Percentiles rank a stretch among this genome's conserved stretches.
phyloP scores from a whole-genome alignment of 2,329 filamentous ascomycete genomes.

The Aspergillus sp. region DNA sequence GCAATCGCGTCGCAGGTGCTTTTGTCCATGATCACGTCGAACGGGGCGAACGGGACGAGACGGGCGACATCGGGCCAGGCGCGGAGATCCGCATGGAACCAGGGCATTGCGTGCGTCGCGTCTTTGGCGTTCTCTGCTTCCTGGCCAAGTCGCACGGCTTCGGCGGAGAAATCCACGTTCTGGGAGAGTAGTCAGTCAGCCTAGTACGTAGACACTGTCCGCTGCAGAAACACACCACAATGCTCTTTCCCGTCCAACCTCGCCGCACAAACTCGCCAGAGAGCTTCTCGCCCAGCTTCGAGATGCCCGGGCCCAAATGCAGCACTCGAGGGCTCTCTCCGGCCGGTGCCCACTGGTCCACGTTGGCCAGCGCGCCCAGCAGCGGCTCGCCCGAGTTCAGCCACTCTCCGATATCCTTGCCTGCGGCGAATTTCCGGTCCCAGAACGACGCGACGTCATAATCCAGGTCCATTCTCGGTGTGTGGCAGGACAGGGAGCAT shows the following conservation, averaged over 20 bases:
- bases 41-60: slow-evolving; percentile 17
- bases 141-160: slow-evolving; percentile 27
- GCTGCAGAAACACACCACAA: slow-evolving; percentile 22
- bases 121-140: slow-evolving; percentile 13
- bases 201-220: neutral
- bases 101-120: slow-evolving; percentile 19
- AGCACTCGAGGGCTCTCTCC: slow-evolving; percentile 16
- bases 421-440: slow-evolving; percentile 25
- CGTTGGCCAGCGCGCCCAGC: slow-evolving; percentile 17
- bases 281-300: slow-evolving; percentile 21
- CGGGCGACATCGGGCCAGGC: slow-evolving; percentile 22
- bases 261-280: slow-evolving; percentile 17
- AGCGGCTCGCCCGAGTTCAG: slow-evolving; percentile 25
- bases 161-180: slow-evolving; percentile 30
- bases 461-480: slow-evolving; percentile 11
- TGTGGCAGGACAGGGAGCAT: too few relatives aligned
- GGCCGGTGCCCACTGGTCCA: slow-evolving; percentile 11
- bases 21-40: slow-evolving; percentile 28
- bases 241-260: slow-evolving; percentile 20
- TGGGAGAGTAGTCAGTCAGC: slow-evolving; percentile 4
- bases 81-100: slow-evolving; percentile 21
- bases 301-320: slow-evolving; percentile 27
- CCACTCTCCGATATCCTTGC: slow-evolving; percentile 31
- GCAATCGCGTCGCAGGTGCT: slow-evolving; percentile 31
- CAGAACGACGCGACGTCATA: slow-evolving; percentile 26